Evolutionary conservation across 352 stramenopile species (phyloP).

Genomic region (Phytophthora litchii): DNA sequence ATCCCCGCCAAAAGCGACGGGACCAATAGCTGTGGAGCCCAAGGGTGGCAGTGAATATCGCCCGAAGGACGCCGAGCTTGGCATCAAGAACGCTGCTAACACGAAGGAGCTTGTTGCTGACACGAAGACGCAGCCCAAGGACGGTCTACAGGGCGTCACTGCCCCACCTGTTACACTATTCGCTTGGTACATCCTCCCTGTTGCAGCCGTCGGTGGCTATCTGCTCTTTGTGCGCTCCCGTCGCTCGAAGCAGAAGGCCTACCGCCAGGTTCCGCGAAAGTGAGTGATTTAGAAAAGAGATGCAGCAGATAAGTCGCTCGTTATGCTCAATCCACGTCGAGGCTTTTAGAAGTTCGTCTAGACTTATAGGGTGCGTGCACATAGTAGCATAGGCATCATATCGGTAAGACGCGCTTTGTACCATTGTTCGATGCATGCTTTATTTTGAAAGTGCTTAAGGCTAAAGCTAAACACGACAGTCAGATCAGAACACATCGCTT

Average conservation of each 20-base stretch:
- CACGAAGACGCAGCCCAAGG: conserved; percentile 42
- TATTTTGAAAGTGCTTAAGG: conserved; percentile 10
- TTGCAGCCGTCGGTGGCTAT: conserved; percentile 68
- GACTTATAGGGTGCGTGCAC: no score
- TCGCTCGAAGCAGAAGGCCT: conserved; percentile 40
- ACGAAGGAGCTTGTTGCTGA: conserved; percentile 49
- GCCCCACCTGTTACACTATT: conserved; percentile 76
- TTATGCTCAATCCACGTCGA: not conserved
- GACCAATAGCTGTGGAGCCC: conserved; percentile 26
- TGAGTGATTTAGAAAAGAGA: conserved; percentile 31
- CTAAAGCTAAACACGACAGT: no score
- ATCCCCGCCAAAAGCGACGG: conserved; percentile 11
- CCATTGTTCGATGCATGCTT: conserved; percentile 3
- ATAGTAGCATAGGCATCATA: no score
- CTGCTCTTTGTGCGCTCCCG: conserved; percentile 68
- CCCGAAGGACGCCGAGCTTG: conserved; percentile 70
- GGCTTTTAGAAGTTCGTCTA: no score
- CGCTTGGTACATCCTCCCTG: conserved; percentile 79
- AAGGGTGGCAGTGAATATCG: conserved; percentile 49
- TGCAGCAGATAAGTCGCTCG: not conserved
- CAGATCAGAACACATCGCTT: conserved; percentile 5
- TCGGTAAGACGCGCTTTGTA: no score
- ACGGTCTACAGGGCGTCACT: conserved; percentile 49
- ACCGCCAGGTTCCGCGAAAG: conserved; percentile 38
- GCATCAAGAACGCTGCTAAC: conserved; percentile 71